phyloP scores from a whole-genome alignment of 2,329 filamentous ascomycete species.

The Metarhizium sp. region DNA sequence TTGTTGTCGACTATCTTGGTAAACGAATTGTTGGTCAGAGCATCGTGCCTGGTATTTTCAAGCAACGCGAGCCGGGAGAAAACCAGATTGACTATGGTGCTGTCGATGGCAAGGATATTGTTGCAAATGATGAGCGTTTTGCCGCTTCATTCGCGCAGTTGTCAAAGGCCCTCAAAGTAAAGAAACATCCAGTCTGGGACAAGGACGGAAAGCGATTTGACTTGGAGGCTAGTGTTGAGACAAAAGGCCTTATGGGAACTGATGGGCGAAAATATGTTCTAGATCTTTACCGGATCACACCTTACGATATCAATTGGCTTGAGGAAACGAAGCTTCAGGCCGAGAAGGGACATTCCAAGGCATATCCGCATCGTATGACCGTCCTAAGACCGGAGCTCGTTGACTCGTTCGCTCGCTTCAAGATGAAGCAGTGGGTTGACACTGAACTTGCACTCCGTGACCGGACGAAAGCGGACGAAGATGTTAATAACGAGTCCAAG shows the following conservation, averaged over 20 bases:
- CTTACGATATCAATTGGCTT: constrained; percentile 82
- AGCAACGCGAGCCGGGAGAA: constrained; percentile 93
- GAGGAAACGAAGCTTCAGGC: constrained; percentile 56
- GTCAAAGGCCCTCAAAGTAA: constrained; percentile 82
- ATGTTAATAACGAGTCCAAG: constrained; percentile 26
- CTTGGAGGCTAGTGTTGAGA: constrained; percentile 91
- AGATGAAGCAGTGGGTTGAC: constrained; percentile 83
- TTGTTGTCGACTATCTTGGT: constrained; percentile 93
- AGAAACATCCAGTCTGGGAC: constrained; percentile 96
- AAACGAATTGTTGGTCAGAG: constrained; percentile 97
- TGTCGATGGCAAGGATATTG: constrained; percentile 92
- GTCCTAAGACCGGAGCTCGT: constrained; percentile 85
- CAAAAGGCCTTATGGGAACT: constrained; percentile 93
- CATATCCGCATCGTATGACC: constrained; percentile 94
- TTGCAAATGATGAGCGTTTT: constrained; percentile 84
- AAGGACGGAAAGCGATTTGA: constrained; percentile 88
- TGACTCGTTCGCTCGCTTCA: constrained; percentile 72
- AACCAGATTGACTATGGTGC: constrained; percentile 98
- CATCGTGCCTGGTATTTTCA: constrained; percentile 98
- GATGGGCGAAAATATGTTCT: constrained; percentile 97
- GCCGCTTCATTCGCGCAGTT: constrained; percentile 77
- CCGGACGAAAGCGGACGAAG: constrained; percentile 22
- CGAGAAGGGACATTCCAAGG: constrained; percentile 30
- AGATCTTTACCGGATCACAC: constrained; percentile 89
- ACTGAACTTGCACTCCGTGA: constrained; percentile 60